A percentile compares a stretch with the other conserved stretches of the same genome.
Conservation (phyloP, 1,284 basidiomycete genomes). For the Austropuccinia psidii region DNA sequence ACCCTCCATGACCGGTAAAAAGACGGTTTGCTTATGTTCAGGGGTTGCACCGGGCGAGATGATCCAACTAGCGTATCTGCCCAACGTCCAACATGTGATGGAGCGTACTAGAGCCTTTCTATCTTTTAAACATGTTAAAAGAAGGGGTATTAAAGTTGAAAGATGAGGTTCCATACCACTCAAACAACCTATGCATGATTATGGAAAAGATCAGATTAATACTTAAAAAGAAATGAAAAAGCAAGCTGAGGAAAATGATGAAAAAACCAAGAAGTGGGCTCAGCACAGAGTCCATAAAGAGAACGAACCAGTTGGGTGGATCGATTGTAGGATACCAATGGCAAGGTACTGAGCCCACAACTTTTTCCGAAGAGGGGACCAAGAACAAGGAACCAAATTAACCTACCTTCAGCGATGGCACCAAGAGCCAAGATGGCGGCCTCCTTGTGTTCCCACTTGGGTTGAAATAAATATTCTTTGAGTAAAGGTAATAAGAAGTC, state of each 20-base stretch:
- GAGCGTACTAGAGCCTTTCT: conserved; percentile 93
- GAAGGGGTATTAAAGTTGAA: conserved; percentile 80
- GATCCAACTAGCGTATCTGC: conserved; percentile 97
- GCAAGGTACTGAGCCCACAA: neutral
- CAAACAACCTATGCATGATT: conserved; percentile 67
- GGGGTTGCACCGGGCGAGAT: conserved; percentile 61
- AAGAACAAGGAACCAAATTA: too few relatives aligned
- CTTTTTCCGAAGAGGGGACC: too few relatives aligned
- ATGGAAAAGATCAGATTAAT: neutral
- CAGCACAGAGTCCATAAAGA: conserved; percentile 14
- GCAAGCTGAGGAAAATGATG: neutral
- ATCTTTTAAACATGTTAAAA: conserved; percentile 82
- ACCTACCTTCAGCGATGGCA: conserved; percentile 93
- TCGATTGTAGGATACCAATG: neutral
- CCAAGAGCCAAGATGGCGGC: conserved; percentile 92
- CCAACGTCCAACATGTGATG: conserved; percentile 98
- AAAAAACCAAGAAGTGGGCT: neutral
- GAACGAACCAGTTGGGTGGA: neutral
- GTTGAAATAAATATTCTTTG: conserved; percentile 86
- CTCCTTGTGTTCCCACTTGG: conserved; percentile 90
- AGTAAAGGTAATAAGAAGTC: conserved; percentile 80
- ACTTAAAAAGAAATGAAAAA: neutral
- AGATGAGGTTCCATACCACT: conserved; percentile 90
- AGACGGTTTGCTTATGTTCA: conserved; percentile 83
- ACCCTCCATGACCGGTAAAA: conserved; percentile 95